Base-by-base conservation (phyloP, 148 eudicot species). In the Rhododendron simsii region DNA sequence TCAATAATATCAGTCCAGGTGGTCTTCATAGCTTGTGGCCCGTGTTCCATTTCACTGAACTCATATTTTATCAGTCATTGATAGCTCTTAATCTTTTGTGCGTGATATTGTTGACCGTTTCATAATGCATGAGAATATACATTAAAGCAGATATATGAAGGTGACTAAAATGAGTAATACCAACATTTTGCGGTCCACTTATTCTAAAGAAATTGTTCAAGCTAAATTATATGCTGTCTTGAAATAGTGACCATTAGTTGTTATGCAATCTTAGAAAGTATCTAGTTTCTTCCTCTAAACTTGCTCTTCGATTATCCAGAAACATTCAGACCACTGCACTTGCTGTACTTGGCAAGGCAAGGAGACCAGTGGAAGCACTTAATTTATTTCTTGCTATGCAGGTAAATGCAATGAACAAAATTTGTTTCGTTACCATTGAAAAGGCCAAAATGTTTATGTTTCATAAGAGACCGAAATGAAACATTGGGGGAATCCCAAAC, bases 351-450 rank as follows among this genome's bases (percentile, higher is more conserved):
- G 93, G 95, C 61, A 96, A 94, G 87, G 94, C 96, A 84, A 93
- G 90, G 88, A 92, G 99, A 61, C 98, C 98, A 18, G 99, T 94
- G 91, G 99, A 96, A 87, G 99, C 99, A 35, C 91, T 94, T 51
- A 96, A 96, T 90, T 61, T 96, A 71, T 96, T 94, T 87, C 84
- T 77, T 59, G 59, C 88, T 71, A 95, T 96, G 99, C 96, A 92
- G 98, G 98, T 69, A 69, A 69, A 69, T 28, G 75, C 37, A 4
- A 28, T 69, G 75, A 69, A 12, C 7, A 69, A 28, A 30, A 26
- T 69, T 69, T 69, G 37, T 28, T 69, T 69, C 18, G 7, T 69
- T 69, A 28, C 75, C 2, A 13, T 11, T 26, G 14, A 28, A 69
- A 11, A 69, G 35, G 75, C 75, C 4, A 30, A 69, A 69, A 69